phyloP scores from a whole-genome alignment of 1,139 yeast genomes.

The Debaryomycetaceae sp. region DNA sequence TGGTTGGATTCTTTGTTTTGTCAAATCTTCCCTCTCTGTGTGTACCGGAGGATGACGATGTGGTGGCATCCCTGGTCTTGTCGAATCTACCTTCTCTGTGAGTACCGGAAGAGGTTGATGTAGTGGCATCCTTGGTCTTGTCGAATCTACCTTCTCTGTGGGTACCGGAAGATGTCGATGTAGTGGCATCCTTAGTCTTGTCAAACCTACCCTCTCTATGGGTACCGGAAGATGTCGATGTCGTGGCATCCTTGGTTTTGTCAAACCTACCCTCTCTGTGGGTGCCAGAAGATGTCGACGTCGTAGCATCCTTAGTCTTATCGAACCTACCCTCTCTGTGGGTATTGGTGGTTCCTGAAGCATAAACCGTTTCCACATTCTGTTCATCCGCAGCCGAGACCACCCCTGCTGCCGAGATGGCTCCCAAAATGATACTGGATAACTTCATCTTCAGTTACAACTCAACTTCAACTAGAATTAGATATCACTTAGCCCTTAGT shows the following conservation, averaged over 20 bases:
- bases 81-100: constrained; percentile 43
- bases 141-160: constrained; percentile 41
- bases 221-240: constrained; percentile 31
- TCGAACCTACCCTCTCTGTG: constrained; percentile 50
- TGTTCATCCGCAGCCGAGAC: constrained; percentile 14
- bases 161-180: constrained; percentile 35
- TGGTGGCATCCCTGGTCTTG: constrained; percentile 28
- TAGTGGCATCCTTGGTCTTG: constrained; percentile 27
- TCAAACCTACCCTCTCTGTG: constrained; percentile 39
- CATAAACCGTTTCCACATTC: constrained; percentile 14
- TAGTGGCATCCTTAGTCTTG: constrained; percentile 34
- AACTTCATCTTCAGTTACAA: constrained; percentile 17
- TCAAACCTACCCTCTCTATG: constrained; percentile 48
- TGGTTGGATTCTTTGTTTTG: constrained; percentile 23
- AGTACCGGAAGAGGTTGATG: constrained; percentile 38
- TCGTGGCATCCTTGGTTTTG: constrained; percentile 30
- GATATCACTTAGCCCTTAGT: neutral
- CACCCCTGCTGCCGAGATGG: constrained; percentile 17
- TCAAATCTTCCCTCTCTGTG: constrained; percentile 41
- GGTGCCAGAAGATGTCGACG: constrained; percentile 33
- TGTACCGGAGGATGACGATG: constrained; percentile 35
- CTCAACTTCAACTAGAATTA: neutral
- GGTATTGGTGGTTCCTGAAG: constrained; percentile 21
- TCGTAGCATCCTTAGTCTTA: constrained; percentile 38
- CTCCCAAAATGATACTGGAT: constrained; percentile 17